These are phyloP conservation scores for Alternaria sp. DNA, from an alignment of 2,329 filamentous ascomycete genomes.

Conservation along the genomic window DNA sequence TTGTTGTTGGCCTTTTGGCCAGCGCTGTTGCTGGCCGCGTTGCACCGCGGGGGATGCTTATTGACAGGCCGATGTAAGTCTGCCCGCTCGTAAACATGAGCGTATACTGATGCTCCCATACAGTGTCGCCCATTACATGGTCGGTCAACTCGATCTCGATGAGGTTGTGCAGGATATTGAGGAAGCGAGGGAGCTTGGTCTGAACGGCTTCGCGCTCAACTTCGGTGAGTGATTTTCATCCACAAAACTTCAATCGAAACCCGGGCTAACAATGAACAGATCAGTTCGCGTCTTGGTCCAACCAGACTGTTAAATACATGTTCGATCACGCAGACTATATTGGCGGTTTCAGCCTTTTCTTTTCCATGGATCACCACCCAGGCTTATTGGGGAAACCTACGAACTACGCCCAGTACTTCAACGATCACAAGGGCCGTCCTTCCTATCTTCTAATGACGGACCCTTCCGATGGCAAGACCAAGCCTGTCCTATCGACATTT, in stretches of 20 bases:
- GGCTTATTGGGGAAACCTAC: constrained; percentile 27
- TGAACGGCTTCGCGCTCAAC: constrained; percentile 47
- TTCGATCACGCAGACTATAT: constrained; percentile 39
- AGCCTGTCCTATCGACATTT: constrained; percentile 44
- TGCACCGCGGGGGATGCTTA: neutral
- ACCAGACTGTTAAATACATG: constrained; percentile 33
- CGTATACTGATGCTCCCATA: neutral
- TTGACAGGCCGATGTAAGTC: neutral
- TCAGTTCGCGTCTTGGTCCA: constrained; percentile 31
- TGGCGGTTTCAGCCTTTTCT: constrained; percentile 43
- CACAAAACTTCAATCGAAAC: neutral
- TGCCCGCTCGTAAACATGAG: no score
- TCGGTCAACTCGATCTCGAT: constrained; percentile 25
- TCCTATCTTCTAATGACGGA: constrained; percentile 40
- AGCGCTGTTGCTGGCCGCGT: constrained; percentile 3
- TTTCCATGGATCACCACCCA: constrained; percentile 21
- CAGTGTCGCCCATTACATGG: constrained; percentile 35
- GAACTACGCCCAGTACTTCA: constrained; percentile 35
- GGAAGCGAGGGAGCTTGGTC: constrained; percentile 37
- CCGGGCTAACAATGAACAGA: constrained; percentile 1
- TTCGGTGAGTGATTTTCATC: constrained; percentile 21
- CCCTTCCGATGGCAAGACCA: neutral
- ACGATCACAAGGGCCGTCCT: constrained; percentile 21
- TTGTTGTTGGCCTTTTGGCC: constrained; percentile 5
- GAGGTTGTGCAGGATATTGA: constrained; percentile 34